Percentiles rank a stretch among this genome's conserved stretches.
Evolutionary conservation across 768 basidiomycete species (phyloP).

Genomic region (Dioszegia crocea): DNA sequence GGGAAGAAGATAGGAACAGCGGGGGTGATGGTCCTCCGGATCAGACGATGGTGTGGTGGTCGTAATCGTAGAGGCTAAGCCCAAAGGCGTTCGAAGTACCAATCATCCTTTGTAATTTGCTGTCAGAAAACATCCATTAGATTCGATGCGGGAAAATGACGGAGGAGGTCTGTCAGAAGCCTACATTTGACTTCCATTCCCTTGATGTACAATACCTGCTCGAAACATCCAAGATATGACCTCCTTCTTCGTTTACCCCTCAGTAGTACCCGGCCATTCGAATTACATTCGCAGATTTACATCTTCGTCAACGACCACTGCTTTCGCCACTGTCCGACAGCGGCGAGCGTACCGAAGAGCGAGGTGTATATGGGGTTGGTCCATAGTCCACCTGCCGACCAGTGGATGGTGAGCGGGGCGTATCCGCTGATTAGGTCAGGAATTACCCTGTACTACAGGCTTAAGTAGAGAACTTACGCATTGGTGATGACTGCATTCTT

Average conservation of each 20-base stretch:
- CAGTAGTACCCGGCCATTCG: background rate
- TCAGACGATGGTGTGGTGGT: too few relatives aligned
- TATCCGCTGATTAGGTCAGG: constrained; percentile 29
- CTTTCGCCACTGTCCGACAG: constrained; percentile 22
- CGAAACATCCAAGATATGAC: too few relatives aligned
- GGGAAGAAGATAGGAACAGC: too few relatives aligned
- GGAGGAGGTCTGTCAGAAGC: too few relatives aligned
- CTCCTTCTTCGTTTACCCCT: background rate
- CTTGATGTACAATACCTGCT: too few relatives aligned
- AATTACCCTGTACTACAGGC: background rate
- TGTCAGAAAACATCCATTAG: too few relatives aligned
- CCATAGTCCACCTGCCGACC: constrained; percentile 45
- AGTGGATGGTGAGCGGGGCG: constrained; percentile 47
- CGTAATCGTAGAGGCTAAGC: too few relatives aligned
- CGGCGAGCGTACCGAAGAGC: constrained; percentile 31
- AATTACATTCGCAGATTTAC: background rate
- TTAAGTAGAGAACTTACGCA: constrained; percentile 15
- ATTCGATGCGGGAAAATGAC: too few relatives aligned
- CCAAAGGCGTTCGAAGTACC: too few relatives aligned
- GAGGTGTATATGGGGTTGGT: constrained; percentile 27
- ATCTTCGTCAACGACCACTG: constrained; percentile 26
- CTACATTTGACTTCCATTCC: too few relatives aligned
- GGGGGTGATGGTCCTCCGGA: too few relatives aligned
- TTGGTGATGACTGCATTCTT: constrained; percentile 29
- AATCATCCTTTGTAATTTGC: too few relatives aligned